Base-by-base conservation (phyloP, 2,329 filamentous ascomycete genomes). In the Fusarium ambrosium region DNA sequence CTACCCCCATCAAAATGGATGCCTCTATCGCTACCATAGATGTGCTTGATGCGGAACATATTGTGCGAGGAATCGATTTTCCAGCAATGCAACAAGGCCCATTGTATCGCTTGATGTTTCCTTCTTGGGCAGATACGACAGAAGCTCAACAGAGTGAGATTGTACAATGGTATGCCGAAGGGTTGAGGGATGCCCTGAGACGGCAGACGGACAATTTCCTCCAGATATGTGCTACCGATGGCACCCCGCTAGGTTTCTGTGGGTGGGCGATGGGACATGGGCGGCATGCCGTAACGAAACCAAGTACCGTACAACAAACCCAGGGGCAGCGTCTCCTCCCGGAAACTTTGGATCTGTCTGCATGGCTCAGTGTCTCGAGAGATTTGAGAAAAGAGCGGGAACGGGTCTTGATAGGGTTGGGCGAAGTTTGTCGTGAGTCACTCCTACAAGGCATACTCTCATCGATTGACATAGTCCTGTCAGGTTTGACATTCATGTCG, bases 1-100 rank as follows among this genome's bases (percentile, higher is more conserved):
- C 22, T 24, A 24, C 4, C 24, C 4, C 24, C 2, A 81, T 84
- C 18, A 22, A 56, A 16, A 59, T 39, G 55, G 22, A 37, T 5
- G 8, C 13, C 13, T 59, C 55, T 6, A 39, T 59, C 20, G 11
- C n/a, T 10, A 5, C 34, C 6, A 27, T 59, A 14, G 34, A 59
- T 24, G 11, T 24, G 7, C 55, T 39, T 59, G 55, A 59, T 39
- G 34, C 34, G 6, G 32, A 59, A 18, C 13, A 6, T 27, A 37
- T 41, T 39, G 34, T n/a, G 34, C 22, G 34, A 39, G 1, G 13
- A 37, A 39, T 59, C 34, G 8, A 59, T 27, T 18, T 59, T 11
- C 55, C 55, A 39, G 55, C 55, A 37, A 59, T 59, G 55, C 36
- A 59, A 11, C 13, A 39, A 18, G 34, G 29, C 55, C 55, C 55